Conservation (phyloP, 805 yeast genomes). For the Clavispora phyllophila region DNA sequence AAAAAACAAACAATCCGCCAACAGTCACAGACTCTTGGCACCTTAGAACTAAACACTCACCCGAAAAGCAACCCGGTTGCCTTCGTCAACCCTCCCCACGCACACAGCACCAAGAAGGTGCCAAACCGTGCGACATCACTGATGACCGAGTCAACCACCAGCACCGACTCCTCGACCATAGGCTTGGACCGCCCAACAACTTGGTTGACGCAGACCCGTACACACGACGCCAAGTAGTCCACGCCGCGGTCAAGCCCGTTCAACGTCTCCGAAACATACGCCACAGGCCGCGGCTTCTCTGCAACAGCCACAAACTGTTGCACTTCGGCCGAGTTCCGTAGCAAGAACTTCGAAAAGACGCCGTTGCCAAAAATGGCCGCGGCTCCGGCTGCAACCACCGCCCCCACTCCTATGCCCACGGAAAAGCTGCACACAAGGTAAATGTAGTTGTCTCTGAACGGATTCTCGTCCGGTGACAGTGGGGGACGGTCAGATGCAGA, state of each 20-base stretch:
- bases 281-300: not conserved
- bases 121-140: not conserved
- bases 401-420: slow-evolving; percentile 35
- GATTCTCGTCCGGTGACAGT: not conserved
- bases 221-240: not conserved
- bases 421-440: slow-evolving; percentile 31
- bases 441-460: not conserved
- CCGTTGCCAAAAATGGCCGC: not conserved
- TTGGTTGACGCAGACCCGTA: not conserved
- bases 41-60: not conserved
- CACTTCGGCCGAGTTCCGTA: not conserved
- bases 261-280: not conserved
- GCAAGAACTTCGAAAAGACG: not conserved
- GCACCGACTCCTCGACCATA: not conserved
- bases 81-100: not conserved
- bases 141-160: not conserved
- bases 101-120: not conserved
- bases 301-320: not conserved
- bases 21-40: not conserved
- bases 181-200: not conserved
- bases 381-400: slow-evolving; percentile 2
- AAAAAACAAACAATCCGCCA: not conserved
- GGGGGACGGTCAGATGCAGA: not conserved
- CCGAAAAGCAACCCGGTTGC: not conserved
- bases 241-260: not conserved